phyloP scores from a whole-genome alignment of 148 eudicot genomes.

The Heliosperma pusillum region DNA sequence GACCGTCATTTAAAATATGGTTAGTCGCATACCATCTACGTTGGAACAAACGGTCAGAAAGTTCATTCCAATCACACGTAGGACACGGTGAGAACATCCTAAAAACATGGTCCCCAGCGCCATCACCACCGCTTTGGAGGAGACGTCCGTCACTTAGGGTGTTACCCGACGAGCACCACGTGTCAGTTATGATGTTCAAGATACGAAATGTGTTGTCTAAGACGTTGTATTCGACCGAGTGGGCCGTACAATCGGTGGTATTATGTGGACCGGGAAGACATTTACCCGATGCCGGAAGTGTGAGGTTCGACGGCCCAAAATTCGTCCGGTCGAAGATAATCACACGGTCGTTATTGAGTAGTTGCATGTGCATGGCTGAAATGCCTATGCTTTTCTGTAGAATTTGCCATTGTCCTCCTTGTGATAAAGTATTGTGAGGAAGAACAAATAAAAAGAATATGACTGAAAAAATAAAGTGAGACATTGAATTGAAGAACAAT shows the following conservation, averaged over 20 bases:
- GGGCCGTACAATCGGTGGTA: conserved; percentile 57
- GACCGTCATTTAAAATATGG: conserved; percentile 65
- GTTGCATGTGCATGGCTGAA: conserved; percentile 56
- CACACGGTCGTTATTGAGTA: conserved; percentile 39
- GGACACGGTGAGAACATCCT: conserved; percentile 38
- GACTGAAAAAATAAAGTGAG: neutral
- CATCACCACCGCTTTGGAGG: conserved; percentile 63
- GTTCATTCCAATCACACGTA: conserved; percentile 65
- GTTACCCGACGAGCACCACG: conserved; percentile 79
- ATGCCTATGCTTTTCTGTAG: conserved; percentile 32
- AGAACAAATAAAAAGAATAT: conserved; percentile 10
- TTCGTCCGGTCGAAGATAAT: conserved; percentile 47
- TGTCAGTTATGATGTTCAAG: conserved; percentile 53
- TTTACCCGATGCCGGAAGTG: conserved; percentile 21
- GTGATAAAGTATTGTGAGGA: neutral
- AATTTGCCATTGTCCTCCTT: conserved; percentile 31
- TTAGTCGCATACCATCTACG: conserved; percentile 26
- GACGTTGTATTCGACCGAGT: conserved; percentile 62
- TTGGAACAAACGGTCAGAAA: neutral
- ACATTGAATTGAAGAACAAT: neutral
- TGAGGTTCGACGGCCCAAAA: conserved; percentile 41
- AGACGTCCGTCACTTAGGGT: conserved; percentile 47
- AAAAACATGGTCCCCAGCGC: conserved; percentile 47
- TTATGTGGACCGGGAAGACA: conserved; percentile 32
- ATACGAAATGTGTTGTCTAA: conserved; percentile 46